Base-by-base conservation (phyloP, 1,139 yeast species). In the Pichia sp. region DNA sequence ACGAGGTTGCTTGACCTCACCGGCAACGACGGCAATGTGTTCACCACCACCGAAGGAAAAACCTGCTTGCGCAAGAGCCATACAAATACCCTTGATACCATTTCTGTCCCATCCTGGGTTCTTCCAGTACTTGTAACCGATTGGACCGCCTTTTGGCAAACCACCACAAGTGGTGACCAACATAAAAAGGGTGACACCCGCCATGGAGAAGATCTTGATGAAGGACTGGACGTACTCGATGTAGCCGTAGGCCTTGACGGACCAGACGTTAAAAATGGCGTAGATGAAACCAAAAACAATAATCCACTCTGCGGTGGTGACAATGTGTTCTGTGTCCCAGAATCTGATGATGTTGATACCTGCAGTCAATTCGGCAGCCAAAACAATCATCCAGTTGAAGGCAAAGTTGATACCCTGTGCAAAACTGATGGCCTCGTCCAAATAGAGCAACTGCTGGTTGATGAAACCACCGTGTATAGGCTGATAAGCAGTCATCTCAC, bases 301-400 rank as follows among this genome's bases (percentile, higher is more conserved):
- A 60, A 87, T 86, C 92, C 93, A 88, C 24, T 67, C 71, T 4
- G 84, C 87, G 52, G 84, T 70, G 2, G 92, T 90, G 17, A 86
- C 90, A 7, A 27, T 7, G 29, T 27, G 29, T 4, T 90, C 83
- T 1, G 73, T 51, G 31, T 71, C 75, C 95, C 95, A 87, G 64
- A 75, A 83, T 66, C 83, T 73, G 56, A 87, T 78, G 52, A 87
- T 79, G 70, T 84, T 87, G 36, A 92, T 91, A 38, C 85, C 83
- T 34, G 87, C 87, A n/a, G 91, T 84, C 56, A 87, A 73, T 70
- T 87, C 95, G 53, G 87, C 80, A 10, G 93, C 87, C 67, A 80
- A 84, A 5, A 92, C 85, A 61, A 85, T 81, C 59, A 87, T 87
- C 91, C 92, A 87, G 46, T 86, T 80, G 70, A 86, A 86, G 86